phyloP scores from a whole-genome alignment of 495 filamentous ascomycete genomes.

The Aspergillus diversus region DNA sequence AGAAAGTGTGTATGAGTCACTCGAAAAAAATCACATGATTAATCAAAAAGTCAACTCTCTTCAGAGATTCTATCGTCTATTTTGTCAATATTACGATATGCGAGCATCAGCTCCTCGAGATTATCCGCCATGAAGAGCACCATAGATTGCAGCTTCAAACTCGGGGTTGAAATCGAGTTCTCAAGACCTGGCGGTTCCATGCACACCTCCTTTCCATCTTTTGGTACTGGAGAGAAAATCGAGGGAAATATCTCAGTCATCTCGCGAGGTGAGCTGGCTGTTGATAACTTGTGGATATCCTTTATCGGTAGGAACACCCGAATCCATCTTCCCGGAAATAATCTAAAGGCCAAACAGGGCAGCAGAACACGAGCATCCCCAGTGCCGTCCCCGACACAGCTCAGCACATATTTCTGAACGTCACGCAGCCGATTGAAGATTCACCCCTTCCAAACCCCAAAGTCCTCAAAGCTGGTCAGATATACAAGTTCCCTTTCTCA shows the following conservation, averaged over 20 bases:
- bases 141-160: constrained; percentile 7
- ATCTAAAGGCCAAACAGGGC: constrained; percentile 13
- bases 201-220: constrained; percentile 4
- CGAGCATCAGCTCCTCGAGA: background rate
- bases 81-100: background rate
- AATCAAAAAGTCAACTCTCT: background rate
- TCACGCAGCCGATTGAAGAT: constrained; percentile 65
- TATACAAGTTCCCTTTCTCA: constrained; percentile 67
- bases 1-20: background rate
- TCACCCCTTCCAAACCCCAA: constrained; percentile 61
- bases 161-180: constrained; percentile 3
- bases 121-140: constrained; percentile 2
- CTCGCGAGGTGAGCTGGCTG: background rate
- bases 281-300: constrained; percentile 7
- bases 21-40: background rate
- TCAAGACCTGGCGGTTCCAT: background rate
- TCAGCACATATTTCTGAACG: constrained; percentile 57
- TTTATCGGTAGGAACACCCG: constrained; percentile 2
- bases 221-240: constrained; percentile 13
- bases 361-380: constrained; percentile 21
- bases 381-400: constrained; percentile 11
- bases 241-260: constrained; percentile 4
- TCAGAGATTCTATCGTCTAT: background rate
- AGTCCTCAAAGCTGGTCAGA: constrained; percentile 58
- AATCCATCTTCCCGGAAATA: background rate